These are phyloP conservation scores for Saccharomyces paradoxus DNA, from an alignment of 805 yeast genomes.

Conservation along the genomic window DNA sequence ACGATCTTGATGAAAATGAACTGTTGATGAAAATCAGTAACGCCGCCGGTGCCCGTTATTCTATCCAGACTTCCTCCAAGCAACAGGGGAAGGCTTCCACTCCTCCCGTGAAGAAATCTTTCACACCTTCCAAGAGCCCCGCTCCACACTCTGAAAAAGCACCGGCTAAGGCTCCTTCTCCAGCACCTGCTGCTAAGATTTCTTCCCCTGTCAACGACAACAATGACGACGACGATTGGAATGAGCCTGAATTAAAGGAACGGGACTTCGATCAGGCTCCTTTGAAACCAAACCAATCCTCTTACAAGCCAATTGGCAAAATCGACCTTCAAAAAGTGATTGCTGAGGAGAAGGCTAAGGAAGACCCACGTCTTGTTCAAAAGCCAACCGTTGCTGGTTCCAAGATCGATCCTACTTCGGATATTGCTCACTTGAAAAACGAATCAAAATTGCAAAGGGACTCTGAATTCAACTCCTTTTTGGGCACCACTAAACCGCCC, in stretches of 20 bases:
- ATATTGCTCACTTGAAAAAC: constrained; percentile 31
- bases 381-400: constrained; percentile 15
- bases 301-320: constrained; percentile 57
- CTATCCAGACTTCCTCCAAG: constrained; percentile 39
- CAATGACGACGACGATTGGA: constrained; percentile 37
- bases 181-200: constrained; percentile 10
- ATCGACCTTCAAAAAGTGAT: constrained; percentile 41
- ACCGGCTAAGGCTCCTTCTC: constrained; percentile 8
- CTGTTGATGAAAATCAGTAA: constrained; percentile 69
- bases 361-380: constrained; percentile 36
- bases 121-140: constrained; percentile 22
- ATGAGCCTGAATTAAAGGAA: constrained; percentile 39
- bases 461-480: constrained; percentile 28
- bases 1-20: constrained; percentile 76
- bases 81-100: constrained; percentile 36
- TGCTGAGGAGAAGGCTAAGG: constrained; percentile 36
- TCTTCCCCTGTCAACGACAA: constrained; percentile 5
- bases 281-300: constrained; percentile 35
- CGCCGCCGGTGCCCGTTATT: constrained; percentile 94
- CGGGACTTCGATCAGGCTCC: constrained; percentile 45
- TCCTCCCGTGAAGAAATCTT: constrained; percentile 17
- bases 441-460: constrained; percentile 31
- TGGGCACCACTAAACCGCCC: constrained; percentile 32
- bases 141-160: constrained; percentile 16
- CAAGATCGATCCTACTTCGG: constrained; percentile 23